A percentile compares a stretch with the other conserved stretches of the same genome.
phyloP scores from a whole-genome alignment of 441 rosid species.

The Geranium incanum region DNA sequence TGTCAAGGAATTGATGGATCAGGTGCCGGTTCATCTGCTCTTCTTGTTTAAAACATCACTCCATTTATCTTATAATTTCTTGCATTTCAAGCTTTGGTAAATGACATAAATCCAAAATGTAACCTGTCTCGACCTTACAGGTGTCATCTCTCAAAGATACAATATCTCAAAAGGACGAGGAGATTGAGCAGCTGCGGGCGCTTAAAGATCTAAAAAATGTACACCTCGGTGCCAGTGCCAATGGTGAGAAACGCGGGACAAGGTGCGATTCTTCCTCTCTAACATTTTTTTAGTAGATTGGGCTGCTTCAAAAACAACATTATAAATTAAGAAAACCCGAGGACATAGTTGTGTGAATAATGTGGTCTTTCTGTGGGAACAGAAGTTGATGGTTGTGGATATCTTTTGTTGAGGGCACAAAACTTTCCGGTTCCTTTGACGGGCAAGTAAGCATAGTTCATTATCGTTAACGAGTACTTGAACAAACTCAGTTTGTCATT shows the following conservation, averaged over 20 bases:
- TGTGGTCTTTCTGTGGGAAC: background rate
- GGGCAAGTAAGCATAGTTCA: too few relatives aligned
- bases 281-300: background rate
- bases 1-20: conserved; percentile 83
- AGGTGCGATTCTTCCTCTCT: background rate
- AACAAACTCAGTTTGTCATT: too few relatives aligned
- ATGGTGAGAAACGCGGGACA: background rate
- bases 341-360: background rate
- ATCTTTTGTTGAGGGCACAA: background rate
- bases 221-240: background rate
- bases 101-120: background rate
- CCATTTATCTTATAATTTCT: too few relatives aligned
- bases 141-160: conserved; percentile 68
- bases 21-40: conserved; percentile 29
- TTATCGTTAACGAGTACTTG: too few relatives aligned
- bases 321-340: too few relatives aligned
- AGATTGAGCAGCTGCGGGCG: conserved; percentile 51
- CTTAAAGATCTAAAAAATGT: conserved; percentile 8
- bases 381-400: background rate
- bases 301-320: too few relatives aligned
- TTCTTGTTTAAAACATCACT: background rate
- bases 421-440: too few relatives aligned
- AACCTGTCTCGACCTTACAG: conserved; percentile 28
- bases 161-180: conserved; percentile 66
- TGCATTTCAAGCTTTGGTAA: background rate